Evolutionary conservation across 164 flowering plant genomes (phyloP).

Genomic region (Magnolia officinalis): DNA sequence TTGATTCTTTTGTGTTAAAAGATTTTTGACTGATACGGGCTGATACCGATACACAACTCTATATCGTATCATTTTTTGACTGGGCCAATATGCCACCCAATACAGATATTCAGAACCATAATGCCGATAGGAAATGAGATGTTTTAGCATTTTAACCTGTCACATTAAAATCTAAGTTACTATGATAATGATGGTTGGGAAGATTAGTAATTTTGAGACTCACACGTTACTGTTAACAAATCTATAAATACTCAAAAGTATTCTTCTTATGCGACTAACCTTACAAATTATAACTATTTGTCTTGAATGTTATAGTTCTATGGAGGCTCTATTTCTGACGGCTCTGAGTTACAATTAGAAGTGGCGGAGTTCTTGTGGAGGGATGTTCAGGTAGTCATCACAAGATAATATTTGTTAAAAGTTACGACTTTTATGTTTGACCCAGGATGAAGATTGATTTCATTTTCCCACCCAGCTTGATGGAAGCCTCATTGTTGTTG

Average conservation of each 20-base stretch:
- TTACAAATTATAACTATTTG: background rate
- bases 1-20: too few relatives aligned
- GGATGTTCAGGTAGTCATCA: conserved; percentile 67
- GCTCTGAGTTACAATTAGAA: conserved; percentile 91
- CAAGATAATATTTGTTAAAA: background rate
- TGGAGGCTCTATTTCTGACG: conserved; percentile 80
- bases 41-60: too few relatives aligned
- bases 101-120: background rate
- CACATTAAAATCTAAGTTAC: background rate
- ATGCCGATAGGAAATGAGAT: background rate
- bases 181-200: background rate
- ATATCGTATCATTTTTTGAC: too few relatives aligned
- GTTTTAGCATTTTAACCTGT: background rate
- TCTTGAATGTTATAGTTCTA: conserved; percentile 41
- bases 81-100: too few relatives aligned
- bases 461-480: conserved; percentile 54
- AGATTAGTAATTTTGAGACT: background rate
- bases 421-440: background rate
- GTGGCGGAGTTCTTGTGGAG: conserved; percentile 90
- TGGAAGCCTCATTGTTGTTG: conserved; percentile 76
- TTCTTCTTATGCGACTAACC: background rate
- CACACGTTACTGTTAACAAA: too few relatives aligned
- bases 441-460: background rate
- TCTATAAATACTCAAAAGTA: too few relatives aligned
- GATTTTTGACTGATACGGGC: too few relatives aligned